phyloP scores from a whole-genome alignment of 2,329 filamentous ascomycete species.

The Xylaria sp. region DNA sequence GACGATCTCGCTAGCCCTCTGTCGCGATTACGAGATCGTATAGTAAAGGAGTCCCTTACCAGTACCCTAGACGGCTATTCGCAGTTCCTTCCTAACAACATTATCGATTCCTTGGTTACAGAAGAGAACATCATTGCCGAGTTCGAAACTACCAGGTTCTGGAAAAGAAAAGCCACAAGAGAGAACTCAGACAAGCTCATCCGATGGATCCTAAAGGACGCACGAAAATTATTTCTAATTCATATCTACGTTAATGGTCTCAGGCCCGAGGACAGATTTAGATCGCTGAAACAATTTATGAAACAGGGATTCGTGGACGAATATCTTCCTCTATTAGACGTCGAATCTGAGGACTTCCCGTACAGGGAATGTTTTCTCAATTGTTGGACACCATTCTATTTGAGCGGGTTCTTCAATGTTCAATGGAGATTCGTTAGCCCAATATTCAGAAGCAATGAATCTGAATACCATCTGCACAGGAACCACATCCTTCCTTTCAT shows the following conservation, averaged over 20 bases:
- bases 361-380: not conserved
- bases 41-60: not conserved
- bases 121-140: not conserved
- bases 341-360: not conserved
- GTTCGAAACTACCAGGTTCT: not conserved
- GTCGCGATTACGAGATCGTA: not conserved
- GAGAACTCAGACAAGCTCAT: not conserved
- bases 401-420: not conserved
- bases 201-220: not conserved
- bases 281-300: not conserved
- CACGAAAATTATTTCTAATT: not conserved
- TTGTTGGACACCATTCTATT: not conserved
- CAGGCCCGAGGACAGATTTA: not conserved
- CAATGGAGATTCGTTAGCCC: not conserved
- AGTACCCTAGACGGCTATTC: too few species aligned
- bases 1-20: not conserved
- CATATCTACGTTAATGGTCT: not conserved
- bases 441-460: not conserved
- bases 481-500: not conserved
- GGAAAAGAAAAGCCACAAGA: not conserved
- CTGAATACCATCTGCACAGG: not conserved
- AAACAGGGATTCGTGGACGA: not conserved
- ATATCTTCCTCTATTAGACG: not conserved
- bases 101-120: not conserved
- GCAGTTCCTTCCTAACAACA: not conserved